Evolutionary conservation across 202 grass and related monocot species (phyloP).

Genomic region (Hordeum pubiflorum): DNA sequence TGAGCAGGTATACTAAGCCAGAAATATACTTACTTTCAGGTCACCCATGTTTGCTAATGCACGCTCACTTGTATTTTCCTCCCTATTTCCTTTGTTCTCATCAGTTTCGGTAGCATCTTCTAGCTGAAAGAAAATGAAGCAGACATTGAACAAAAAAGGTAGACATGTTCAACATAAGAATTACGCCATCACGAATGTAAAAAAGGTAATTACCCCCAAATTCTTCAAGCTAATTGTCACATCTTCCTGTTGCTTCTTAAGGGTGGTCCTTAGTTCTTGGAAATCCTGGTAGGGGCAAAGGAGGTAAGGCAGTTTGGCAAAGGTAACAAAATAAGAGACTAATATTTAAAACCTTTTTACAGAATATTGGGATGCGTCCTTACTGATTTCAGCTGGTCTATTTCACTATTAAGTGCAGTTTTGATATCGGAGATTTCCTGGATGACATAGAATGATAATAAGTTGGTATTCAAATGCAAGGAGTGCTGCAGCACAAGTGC

Average conservation of each 20-base stretch:
- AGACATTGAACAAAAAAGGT: neutral
- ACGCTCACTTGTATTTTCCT: slow-evolving; percentile 28
- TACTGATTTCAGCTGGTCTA: slow-evolving; percentile 71
- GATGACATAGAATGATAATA: slow-evolving; percentile 22
- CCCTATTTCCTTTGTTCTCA: slow-evolving; percentile 15
- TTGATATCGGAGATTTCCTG: slow-evolving; percentile 82
- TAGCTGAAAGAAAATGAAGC: slow-evolving; percentile 35
- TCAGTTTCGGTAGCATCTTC: slow-evolving; percentile 36
- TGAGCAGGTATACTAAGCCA: neutral
- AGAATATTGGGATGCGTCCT: slow-evolving; percentile 20
- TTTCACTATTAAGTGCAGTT: slow-evolving; percentile 57
- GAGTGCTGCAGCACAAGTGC: neutral
- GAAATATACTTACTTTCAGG: slow-evolving; percentile 38
- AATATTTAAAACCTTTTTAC: neutral
- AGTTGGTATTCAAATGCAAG: neutral
- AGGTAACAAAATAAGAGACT: neutral
- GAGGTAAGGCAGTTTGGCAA: slow-evolving; percentile 11
- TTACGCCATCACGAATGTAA: slow-evolving; percentile 2
- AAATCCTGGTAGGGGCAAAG: slow-evolving; percentile 47
- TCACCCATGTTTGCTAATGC: slow-evolving; percentile 19
- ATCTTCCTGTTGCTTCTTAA: slow-evolving; percentile 90
- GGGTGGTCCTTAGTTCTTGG: slow-evolving; percentile 78
- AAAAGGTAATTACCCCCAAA: slow-evolving; percentile 53
- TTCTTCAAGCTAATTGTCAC: slow-evolving; percentile 61
- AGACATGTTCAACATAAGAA: neutral